phyloP scores from a whole-genome alignment of 2,329 filamentous ascomycete genomes.

The Trichoderma hamatum region DNA sequence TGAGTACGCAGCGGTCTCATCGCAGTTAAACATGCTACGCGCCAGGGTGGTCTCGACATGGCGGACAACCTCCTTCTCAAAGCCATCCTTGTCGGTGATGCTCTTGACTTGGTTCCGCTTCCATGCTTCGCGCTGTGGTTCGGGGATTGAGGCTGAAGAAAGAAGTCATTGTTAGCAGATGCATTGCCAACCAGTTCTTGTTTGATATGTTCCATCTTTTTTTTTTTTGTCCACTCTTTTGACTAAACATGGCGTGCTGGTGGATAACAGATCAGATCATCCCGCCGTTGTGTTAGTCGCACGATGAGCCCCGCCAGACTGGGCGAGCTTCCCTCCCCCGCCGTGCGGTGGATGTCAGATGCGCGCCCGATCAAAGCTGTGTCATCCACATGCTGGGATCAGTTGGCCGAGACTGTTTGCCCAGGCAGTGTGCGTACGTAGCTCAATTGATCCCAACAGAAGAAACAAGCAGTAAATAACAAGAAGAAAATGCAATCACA shows the following conservation, averaged over 20 bases:
- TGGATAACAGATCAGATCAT: neutral
- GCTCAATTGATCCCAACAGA: neutral
- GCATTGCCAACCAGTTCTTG: neutral
- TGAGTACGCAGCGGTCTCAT: constrained; percentile 89
- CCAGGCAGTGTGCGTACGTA: neutral
- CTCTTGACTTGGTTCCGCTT: constrained; percentile 63
- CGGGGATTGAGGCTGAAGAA: constrained; percentile 72
- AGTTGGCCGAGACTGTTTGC: neutral
- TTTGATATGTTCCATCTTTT: neutral
- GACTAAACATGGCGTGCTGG: neutral
- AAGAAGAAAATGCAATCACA: constrained; percentile 32
- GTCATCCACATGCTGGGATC: neutral
- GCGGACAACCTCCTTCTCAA: constrained; percentile 82
- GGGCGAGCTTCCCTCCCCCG: constrained; percentile 22
- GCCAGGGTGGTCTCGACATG: constrained; percentile 97
- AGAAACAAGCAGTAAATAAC: neutral
- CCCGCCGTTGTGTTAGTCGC: constrained; percentile 9
- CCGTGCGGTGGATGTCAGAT: neutral
- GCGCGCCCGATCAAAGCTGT: neutral
- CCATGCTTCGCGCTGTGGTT: constrained; percentile 83
- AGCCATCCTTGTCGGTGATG: constrained; percentile 80
- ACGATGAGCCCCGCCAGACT: constrained; percentile 26
- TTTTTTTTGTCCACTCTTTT: neutral
- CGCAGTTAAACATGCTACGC: constrained; percentile 96
- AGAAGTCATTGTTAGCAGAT: neutral